Base-by-base conservation (phyloP, 116 monocot genomes). In the Phalaenopsis hybrid region DNA sequence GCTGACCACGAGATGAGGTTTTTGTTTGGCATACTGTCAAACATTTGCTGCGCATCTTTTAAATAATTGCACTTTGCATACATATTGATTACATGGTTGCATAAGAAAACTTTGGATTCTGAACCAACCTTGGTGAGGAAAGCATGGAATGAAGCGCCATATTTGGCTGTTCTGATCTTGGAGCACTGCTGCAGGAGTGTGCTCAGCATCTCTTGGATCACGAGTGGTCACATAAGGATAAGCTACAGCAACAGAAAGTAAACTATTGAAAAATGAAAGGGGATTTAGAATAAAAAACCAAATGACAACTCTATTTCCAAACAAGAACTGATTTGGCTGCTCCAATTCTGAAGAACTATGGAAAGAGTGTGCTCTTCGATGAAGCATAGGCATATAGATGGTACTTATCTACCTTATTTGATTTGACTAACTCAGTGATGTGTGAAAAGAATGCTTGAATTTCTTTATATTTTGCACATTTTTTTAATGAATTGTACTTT, bases 1-100 rank as follows among this genome's bases (percentile, higher is more conserved):
- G 73, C 81, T 18, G 89, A 91, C 90, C 90, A 92, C 12, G 90
- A 87, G 20, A 92, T 85, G 15, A 90, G 81, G 65, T 91, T 92
- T 77, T 78, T 87, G 0, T 79, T n/a, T 15, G 78, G 61, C 87
- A 89, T 92, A 1, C 11, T 15, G 34, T 87, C 86, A 31, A 94
- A 92, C 18, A 94, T 1, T 25, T 87, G 75, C 12, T 74, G 79
- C 13, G 86, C 89, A 52, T 73, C 78, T 41, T 45, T 49, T 33
- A 91, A 78, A 74, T 65, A 75, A 37, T 81, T 77, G 83, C 89
- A 91, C 69, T 89, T 89, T 13, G 89, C 83, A 75, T 93, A 93
- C 58, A 89, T 78, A 50, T 89, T 93, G 28, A 90, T 81, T 0
- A 93, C 78, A 82, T 89, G 93, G 73, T 93, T 93, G 78, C 78